Base-by-base conservation (phyloP, 2,329 filamentous ascomycete species). In the Cryoendolithus antarcticus region DNA sequence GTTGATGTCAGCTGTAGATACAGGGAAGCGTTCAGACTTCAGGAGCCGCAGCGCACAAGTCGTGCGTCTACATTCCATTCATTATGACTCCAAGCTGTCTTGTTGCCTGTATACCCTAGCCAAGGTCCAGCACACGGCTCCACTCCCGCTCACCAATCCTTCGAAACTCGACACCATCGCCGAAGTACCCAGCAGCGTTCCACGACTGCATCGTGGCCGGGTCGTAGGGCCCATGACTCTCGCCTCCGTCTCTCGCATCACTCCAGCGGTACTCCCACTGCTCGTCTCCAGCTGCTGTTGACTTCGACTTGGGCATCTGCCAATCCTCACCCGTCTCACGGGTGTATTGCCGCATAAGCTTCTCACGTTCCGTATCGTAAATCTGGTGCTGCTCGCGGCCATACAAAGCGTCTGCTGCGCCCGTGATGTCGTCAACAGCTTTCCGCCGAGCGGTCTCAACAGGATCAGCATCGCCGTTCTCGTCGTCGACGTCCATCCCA, bases 251-350 rank as follows among this genome's bases (percentile, higher is more conserved):
- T 31, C 86, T 72, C 11, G 84, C 85, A 58, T 94, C 86, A 30
- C 77, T 80, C 91, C 91, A 98, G 42, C 85, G 74, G 59, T 86
- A 98, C 61, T 96, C 84, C 88, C 89, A 98, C 69, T 75, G 73
- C 29, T 63, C 62, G 4, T 34, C 38, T 11, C 30, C 42, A 13
- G 32, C 34, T 7, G 35, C 44, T 13, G 34, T 19, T 38, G 51
- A 41, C 15, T 46, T 51, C 28, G 53, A 53, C 11, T 54, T 56
- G 15, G 60, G 55, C 34, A 62, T 54, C 32, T 77, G 65, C 91
- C 91, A 98, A 6, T 82, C 75, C 51, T 94, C 86, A 28, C 88
- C 88, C 0, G 86, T 86, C 60, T 95, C 88, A 37, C 78, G 77
- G 47, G 74, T 74, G 59, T 86, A 96, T 57, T 89, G 82, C 28